Evolutionary conservation across 2,329 filamentous ascomycete genomes (phyloP), one percentile per base, ranked within the genome.

Genomic region (Hansfordia pulvinata): DNA sequence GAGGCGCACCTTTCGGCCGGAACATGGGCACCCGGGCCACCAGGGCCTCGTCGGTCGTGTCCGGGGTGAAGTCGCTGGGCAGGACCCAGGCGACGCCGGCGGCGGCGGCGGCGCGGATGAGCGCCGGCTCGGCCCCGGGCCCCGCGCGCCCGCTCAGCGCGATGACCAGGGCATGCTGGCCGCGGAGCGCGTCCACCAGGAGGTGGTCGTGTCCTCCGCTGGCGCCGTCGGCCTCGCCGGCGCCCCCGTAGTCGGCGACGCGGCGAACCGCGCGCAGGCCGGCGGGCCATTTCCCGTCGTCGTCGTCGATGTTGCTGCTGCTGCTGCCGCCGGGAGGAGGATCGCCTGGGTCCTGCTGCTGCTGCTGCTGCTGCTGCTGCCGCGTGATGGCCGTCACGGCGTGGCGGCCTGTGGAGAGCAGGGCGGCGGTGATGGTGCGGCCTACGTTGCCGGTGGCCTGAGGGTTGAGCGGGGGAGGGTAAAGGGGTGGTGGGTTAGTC

Each of bases 141-240:
- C 62, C 51, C 0, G 61, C 62, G 0, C 23, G 33, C 1, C 49
- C 44, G 8, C 53, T 35, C 28, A 74, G 43, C 4, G 64, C 64
- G 28, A 74, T 69, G 35, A 70, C 54, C 5, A 74, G 49, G 24
- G 60, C 58, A 12, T 74, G 54, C 35, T 73, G 64, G 31, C 52
- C 63, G n/a, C 47, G 39, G 5, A 75, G 58, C 5, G 64, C 65
- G 1, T 44, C 39, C 2, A 66, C 50, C 4, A 74, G n/a, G n/a
- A n/a, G n/a, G n/a, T n/a, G n/a, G n/a, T n/a, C n/a, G n/a, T n/a
- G n/a, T n/a, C n/a, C n/a, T n/a, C n/a, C n/a, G n/a, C n/a, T n/a
- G n/a, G n/a, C n/a, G n/a, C n/a, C n/a, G n/a, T n/a, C n/a, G n/a
- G n/a, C n/a, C n/a, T n/a, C n/a, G n/a, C n/a, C n/a, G n/a, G n/a